Base-by-base conservation (phyloP, 2,329 filamentous ascomycete genomes). In the Penicillium vulpinum region DNA sequence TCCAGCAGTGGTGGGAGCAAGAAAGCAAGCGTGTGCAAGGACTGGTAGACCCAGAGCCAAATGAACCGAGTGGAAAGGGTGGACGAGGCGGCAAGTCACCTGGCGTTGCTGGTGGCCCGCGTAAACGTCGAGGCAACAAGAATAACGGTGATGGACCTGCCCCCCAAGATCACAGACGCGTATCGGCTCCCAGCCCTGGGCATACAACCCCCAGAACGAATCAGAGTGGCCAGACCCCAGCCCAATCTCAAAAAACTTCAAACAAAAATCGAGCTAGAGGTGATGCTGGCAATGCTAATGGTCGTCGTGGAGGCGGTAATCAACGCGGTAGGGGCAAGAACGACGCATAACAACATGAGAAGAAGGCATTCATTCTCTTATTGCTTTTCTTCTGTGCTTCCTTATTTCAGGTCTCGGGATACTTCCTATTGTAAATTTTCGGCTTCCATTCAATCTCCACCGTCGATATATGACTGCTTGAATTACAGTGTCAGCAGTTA, bases 1-100 rank as follows among this genome's bases (percentile, higher is more conserved):
- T 99, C 71, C 91, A 97, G 71, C 88, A 95, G 71, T 76, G 74
- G 74, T 75, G 72, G 72, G 72, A 76, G 24, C 68, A 75, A 54
- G 72, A 74, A 50, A 74, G 73, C 51, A 72, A 70, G 56, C 68
- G 74, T 29, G 63, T 75, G 8, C 73, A 74, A 60, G 68, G 70
- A 3, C 58, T 74, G 18, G 55, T 68, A 6, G 69, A 73, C 6
- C 65, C 64, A 0, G 64, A 64, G 11, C 46, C 62, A 2, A 45
- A 28, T 10, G 59, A 58, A 26, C 55, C 66, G 46, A 49, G 51
- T 15, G 54, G 58, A 3, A 66, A 61, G 39, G 35, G 38, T 18
- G 58, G 58, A 26, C 63, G 60, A 28, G 63, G 64, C 2, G 58
- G 61, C 7, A 65, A 63, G 40, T 18, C 54, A 2, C 15, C 56